These are phyloP conservation scores for Phytophthora hibernalis DNA, from an alignment of 352 stramenopile genomes.

Conservation along the genomic window DNA sequence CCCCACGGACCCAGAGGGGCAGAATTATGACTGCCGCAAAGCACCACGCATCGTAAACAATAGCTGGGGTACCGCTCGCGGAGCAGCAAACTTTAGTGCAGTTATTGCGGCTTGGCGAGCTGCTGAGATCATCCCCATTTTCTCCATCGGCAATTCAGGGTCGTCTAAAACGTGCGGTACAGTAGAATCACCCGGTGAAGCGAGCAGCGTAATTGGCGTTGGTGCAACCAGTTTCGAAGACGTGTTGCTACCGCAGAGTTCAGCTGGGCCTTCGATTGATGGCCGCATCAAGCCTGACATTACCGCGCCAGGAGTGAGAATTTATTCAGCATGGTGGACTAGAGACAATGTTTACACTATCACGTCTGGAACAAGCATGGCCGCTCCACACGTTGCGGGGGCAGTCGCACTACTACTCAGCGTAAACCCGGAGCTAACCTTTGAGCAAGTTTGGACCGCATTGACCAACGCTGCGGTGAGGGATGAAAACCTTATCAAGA, in stretches of 20 bases:
- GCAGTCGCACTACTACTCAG: conserved; percentile 55
- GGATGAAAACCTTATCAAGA: conserved; percentile 15
- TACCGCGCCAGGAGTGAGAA: conserved; percentile 41
- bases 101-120: conserved; percentile 48
- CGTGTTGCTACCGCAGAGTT: conserved; percentile 38
- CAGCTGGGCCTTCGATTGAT: conserved; percentile 37
- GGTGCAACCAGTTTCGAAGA: conserved; percentile 37
- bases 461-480: conserved; percentile 14
- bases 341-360: conserved; percentile 44
- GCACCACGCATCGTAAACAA: conserved; percentile 61
- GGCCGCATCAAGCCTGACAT: conserved; percentile 53
- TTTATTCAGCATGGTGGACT: conserved; percentile 48
- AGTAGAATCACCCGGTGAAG: conserved; percentile 40
- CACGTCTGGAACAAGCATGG: conserved; percentile 60
- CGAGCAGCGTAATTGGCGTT: conserved; percentile 49
- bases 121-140: conserved; percentile 55
- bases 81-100: conserved; percentile 33
- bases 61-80: conserved; percentile 44
- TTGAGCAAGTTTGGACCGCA: conserved; percentile 35
- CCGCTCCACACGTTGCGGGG: conserved; percentile 49
- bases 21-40: conserved; percentile 49
- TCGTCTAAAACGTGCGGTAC: conserved; percentile 33
- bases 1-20: conserved; percentile 46
- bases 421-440: conserved; percentile 34
- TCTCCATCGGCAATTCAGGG: conserved; percentile 49